Conservation (phyloP, 2,329 filamentous ascomycete genomes). For the Colletotrichum eleusines region DNA sequence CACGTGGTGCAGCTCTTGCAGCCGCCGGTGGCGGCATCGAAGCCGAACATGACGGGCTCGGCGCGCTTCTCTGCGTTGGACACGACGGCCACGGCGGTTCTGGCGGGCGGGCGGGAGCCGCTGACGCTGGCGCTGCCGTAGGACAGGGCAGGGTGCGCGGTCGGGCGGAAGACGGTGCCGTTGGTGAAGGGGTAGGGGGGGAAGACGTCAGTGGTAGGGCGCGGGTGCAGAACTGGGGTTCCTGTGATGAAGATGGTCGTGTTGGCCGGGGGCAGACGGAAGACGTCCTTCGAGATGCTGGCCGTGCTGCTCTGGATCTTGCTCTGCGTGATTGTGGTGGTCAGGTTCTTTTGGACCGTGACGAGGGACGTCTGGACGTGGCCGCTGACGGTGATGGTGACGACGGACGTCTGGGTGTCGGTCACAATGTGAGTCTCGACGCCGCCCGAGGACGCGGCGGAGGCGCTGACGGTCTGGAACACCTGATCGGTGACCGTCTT, state of each 20-base stretch:
- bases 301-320: conserved; percentile 36
- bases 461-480: conserved; percentile 25
- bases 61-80: conserved; percentile 52
- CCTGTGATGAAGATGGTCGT: conserved; percentile 45
- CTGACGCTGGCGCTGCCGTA: background rate
- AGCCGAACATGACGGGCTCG: conserved; percentile 47
- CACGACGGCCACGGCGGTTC: conserved; percentile 45
- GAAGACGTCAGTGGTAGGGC: conserved; percentile 48
- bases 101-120: conserved; percentile 10
- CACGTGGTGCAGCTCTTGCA: conserved; percentile 50
- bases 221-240: conserved; percentile 30
- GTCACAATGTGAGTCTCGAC: conserved; percentile 13
- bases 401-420: conserved; percentile 9
- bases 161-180: conserved; percentile 36
- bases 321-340: conserved; percentile 50
- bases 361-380: conserved; percentile 29
- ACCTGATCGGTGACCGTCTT: conserved; percentile 26
- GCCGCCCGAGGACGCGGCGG: conserved; percentile 7
- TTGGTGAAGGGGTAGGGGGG: conserved; percentile 42
- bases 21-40: conserved; percentile 44
- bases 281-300: conserved; percentile 27
- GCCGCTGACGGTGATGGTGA: conserved; percentile 39
- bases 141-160: conserved; percentile 19
- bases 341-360: conserved; percentile 44
- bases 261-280: conserved; percentile 15